Base-by-base conservation (phyloP, 1,139 yeast species). In the Magnusiomyces fungicola region DNA sequence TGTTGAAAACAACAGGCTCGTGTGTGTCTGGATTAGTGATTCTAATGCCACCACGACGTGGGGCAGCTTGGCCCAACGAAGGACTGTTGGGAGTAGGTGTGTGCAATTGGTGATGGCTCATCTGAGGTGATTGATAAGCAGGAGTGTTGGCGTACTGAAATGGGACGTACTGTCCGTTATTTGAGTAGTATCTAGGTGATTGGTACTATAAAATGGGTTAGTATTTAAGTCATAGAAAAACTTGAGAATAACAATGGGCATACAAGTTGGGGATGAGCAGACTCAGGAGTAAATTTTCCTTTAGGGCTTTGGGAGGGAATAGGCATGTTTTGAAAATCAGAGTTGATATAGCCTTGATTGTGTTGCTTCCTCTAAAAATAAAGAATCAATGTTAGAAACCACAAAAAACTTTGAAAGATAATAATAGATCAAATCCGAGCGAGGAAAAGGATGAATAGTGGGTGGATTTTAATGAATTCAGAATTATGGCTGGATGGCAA, bases 1-100 rank as follows among this genome's bases (percentile, higher is more conserved):
- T 38, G 25, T 14, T 22, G 16, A 38, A 23, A 21, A 38, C 41
- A 12, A 38, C 41, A 22, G 41, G 41, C 27, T 38, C 27, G 16
- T 38, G 41, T 7, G 41, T 38, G 16, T 38, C 21, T 14, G 41
- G 41, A 29, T 38, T 38, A 4, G 25, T 38, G 27, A 38, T 38
- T 3, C 19, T 38, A 4, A 38, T 19, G 36, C 36, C 36, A 21
- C 16, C 16, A 21, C 41, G 41, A 23, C 14, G 22, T 22, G 22
- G 41, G 21, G 27, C 12, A 3, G 41, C 41, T n/a, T 38, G 41
- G 16, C 16, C 23, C 6, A 23, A 23, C 14, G 14, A 14, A 22
- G 41, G 41, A 10, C 27, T 21, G 25, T 29, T 19, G 4, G 41
- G 25, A 12, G 27, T 23, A 38, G 41, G 25, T 14, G 41, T 22